Base-by-base conservation (phyloP, 2,329 filamentous ascomycete genomes). In the Orbilia ellipsospora region DNA sequence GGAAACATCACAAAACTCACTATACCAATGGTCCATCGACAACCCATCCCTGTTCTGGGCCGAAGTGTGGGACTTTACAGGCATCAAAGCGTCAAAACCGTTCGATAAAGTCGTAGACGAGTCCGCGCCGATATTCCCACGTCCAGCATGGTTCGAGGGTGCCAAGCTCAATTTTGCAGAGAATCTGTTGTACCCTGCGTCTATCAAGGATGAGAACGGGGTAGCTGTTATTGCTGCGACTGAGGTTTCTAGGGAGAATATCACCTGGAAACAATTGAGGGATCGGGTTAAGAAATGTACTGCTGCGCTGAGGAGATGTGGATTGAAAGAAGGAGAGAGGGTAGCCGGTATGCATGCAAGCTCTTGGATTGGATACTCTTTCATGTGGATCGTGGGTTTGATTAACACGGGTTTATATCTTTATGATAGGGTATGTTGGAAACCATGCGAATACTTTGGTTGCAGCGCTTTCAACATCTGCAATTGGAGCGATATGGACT, bases 91-190 rank as follows among this genome's bases (percentile, higher is more conserved):
- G 4, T 90, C 91, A 23, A 85, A 84, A 79, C 82, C 85, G 6
- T 94, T 88, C 81, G 83, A 86, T 26, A 82, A 87, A 83, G 90
- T 92, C 50, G 84, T 97, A 16, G 88, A 91, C 23, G 81, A 86
- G 48, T 83, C 88, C 65, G 87, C 89, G 4, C 85, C 88, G 55
- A 91, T 98, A 87, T 98, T 93, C 80, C 94, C 94, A 23, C 89
- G 93, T 23, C 94, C 94, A 6, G 85, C 89, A 73, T 98, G 97
- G 85, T 98, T 97, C 82, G 82, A 88, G 68, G 90, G 90, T 8
- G 88, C 92, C 13, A 89, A 85, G 70, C 85, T 98, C 78, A 99
- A 98, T 82, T 98, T 97, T 81, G 94, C 94, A 26, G 92, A 98
- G 84, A 99, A 99, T 82, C 85, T 98, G 64, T 88, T 99, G 2